Conservation (phyloP, 2,329 filamentous ascomycete genomes). For the Sclerotinia glacialis region DNA sequence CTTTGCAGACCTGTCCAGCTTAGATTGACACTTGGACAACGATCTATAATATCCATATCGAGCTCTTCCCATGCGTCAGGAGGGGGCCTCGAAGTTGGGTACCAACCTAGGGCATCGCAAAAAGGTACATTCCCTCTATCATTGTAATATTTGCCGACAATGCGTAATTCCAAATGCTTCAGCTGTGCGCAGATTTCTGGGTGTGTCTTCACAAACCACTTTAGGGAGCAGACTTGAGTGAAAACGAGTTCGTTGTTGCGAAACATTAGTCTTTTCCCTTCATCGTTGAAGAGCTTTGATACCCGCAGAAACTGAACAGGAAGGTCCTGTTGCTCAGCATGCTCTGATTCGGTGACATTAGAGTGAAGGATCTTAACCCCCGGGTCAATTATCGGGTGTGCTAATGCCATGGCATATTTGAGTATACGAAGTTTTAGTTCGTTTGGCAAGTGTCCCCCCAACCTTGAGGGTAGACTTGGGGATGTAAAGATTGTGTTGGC, state of each 20-base stretch:
- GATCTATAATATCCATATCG: not conserved
- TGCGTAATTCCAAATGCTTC: not conserved
- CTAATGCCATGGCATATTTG: not conserved
- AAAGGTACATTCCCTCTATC: not conserved
- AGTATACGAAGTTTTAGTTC: not conserved
- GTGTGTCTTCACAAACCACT: not conserved
- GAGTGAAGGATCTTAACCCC: not conserved
- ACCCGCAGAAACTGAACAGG: conserved; percentile 6
- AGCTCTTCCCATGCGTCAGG: not conserved
- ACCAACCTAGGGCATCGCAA: no score
- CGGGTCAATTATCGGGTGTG: not conserved
- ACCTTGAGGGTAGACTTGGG: not conserved
- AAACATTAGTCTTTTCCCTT: not conserved
- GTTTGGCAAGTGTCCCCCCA: not conserved
- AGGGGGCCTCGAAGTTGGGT: not conserved
- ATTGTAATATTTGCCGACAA: conserved; percentile 4
- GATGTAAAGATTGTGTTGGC: not conserved
- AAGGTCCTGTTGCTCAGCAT: not conserved
- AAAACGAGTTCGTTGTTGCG: not conserved
- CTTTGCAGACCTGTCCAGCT: conserved; percentile 2
- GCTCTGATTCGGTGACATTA: not conserved
- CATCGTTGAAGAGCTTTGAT: not conserved
- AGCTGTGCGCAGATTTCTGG: not conserved
- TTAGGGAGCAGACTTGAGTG: conserved; percentile 1
- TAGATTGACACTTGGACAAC: not conserved